These are phyloP conservation scores for Cystobasidium sp. DNA, from an alignment of 1,284 basidiomycete species.

Conservation along the genomic window DNA sequence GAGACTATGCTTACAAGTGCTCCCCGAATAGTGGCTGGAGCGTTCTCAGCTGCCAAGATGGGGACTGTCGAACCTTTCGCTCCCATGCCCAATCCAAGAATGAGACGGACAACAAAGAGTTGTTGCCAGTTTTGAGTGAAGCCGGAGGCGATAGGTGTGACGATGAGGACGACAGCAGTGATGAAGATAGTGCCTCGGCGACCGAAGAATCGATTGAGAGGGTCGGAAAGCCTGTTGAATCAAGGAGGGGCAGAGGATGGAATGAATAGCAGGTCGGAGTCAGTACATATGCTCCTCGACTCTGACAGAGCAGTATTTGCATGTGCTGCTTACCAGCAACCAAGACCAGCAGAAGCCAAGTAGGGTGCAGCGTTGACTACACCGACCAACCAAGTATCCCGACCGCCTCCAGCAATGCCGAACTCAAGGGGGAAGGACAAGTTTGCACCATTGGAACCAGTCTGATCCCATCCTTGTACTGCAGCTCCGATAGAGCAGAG, in stretches of 20 bases:
- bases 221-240: conserved; percentile 35
- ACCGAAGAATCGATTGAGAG: conserved; percentile 57
- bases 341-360: conserved; percentile 55
- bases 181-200: conserved; percentile 73
- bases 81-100: conserved; percentile 59
- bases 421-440: conserved; percentile 48
- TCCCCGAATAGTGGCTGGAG: conserved; percentile 61
- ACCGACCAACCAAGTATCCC: conserved; percentile 55
- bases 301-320: not conserved
- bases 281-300: too few species aligned
- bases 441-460: conserved; percentile 49
- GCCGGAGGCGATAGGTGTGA: conserved; percentile 67
- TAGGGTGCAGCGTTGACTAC: conserved; percentile 57
- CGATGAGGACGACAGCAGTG: conserved; percentile 63
- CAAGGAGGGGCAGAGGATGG: not conserved
- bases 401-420: conserved; percentile 33
- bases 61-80: conserved; percentile 56
- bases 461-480: conserved; percentile 60
- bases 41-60: conserved; percentile 57
- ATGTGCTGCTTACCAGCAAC: conserved; percentile 53
- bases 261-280: not conserved
- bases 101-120: conserved; percentile 58
- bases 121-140: conserved; percentile 65
- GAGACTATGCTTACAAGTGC: conserved; percentile 62
- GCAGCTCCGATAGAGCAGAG: conserved; percentile 56